Evolutionary conservation across 768 basidiomycete species (phyloP).

Genomic region (Rossbeevera mucosa): DNA sequence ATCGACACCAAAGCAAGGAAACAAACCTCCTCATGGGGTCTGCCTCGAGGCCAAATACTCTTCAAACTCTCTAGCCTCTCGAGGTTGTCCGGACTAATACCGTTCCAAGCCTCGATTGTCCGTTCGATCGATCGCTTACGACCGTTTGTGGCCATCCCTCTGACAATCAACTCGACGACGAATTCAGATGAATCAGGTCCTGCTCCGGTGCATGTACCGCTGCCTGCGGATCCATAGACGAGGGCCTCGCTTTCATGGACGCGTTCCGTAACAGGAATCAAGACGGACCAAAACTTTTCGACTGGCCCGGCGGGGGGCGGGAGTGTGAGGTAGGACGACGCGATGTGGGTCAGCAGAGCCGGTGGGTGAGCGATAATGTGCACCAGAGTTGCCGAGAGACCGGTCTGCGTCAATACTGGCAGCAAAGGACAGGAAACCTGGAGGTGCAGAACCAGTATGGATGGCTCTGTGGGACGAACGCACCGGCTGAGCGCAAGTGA

Average conservation of each 20-base stretch:
- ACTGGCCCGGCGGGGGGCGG: conserved; percentile 60
- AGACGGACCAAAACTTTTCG: conserved; percentile 79
- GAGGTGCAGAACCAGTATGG: conserved; percentile 58
- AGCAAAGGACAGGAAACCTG: conserved; percentile 47
- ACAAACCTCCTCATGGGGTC: conserved; percentile 22
- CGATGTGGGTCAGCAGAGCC: conserved; percentile 60
- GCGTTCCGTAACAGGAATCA: conserved; percentile 65
- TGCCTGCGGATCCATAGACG: conserved; percentile 52
- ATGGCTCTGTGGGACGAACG: conserved; percentile 38
- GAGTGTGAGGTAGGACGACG: conserved; percentile 62
- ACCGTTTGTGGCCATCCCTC: conserved; percentile 39
- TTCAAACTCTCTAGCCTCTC: conserved; percentile 50
- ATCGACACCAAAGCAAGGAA: neutral
- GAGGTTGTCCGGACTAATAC: conserved; percentile 41
- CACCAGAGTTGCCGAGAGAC: conserved; percentile 60
- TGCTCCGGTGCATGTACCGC: conserved; percentile 37
- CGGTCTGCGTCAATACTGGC: conserved; percentile 52
- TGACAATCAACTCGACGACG: conserved; percentile 57
- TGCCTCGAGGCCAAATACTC: conserved; percentile 39
- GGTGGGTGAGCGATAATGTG: conserved; percentile 70
- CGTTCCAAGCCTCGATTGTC: conserved; percentile 60
- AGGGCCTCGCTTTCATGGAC: conserved; percentile 54
- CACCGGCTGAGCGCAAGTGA: conserved; percentile 7
- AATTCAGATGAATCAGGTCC: conserved; percentile 43
- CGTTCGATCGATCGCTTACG: conserved; percentile 56